Evolutionary conservation across 139 green algal genomes (phyloP).

Genomic region (Edaphochlamys debaryana): DNA sequence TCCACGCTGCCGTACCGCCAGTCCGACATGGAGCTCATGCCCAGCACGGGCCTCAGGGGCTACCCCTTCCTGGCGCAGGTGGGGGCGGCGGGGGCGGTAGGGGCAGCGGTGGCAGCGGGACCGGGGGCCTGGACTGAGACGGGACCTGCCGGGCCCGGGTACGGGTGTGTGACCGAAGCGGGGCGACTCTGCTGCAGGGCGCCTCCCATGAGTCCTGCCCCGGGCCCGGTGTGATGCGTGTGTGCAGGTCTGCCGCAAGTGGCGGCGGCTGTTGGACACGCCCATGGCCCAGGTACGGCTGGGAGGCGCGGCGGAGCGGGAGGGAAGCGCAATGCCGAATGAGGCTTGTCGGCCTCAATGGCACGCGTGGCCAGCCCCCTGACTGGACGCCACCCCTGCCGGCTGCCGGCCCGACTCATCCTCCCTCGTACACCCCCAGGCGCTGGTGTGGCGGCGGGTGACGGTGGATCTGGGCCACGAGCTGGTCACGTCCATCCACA

Average conservation of each 20-base stretch:
- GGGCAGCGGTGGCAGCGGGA: no score
- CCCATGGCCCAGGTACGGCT: constrained; percentile 33
- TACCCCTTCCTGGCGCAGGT: constrained; percentile 74
- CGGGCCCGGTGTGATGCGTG: no score
- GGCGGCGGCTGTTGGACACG: constrained; percentile 53
- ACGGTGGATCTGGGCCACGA: constrained; percentile 74
- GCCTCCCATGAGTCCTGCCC: background rate
- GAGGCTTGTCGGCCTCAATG: no score
- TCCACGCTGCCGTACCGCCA: constrained; percentile 32
- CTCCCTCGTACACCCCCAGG: constrained; percentile 12
- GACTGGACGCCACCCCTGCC: no score
- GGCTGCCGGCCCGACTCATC: background rate
- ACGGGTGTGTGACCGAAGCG: no score
- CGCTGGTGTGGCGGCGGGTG: constrained; percentile 39
- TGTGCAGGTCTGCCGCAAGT: constrained; percentile 66
- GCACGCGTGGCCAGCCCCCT: no score
- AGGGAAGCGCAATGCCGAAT: no score
- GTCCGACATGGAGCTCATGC: constrained; percentile 44
- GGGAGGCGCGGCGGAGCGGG: no score
- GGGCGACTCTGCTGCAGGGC: background rate
- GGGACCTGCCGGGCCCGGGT: background rate
- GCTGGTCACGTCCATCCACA: constrained; percentile 73
- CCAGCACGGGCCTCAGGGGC: constrained; percentile 61
- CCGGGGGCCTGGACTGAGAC: no score
- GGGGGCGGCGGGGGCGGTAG: background rate